Base-by-base conservation (phyloP, 805 yeast species). In the Schwanniomyces occidentalis region DNA sequence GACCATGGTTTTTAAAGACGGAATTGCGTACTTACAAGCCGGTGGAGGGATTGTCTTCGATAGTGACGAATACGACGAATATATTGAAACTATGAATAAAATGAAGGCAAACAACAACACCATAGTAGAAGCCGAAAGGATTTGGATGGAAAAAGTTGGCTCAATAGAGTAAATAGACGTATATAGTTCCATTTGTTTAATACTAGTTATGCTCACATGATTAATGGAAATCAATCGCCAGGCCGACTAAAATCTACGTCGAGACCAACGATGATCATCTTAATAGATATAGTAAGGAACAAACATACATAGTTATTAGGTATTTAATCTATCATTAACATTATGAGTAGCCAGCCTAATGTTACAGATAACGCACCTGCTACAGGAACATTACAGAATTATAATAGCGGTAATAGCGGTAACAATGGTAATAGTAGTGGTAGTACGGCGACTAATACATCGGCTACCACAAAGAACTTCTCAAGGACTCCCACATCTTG, bases 1-100 rank as follows among this genome's bases (percentile, higher is more conserved):
- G 65, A 93, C 99, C 0, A 91, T 93, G 99, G 89, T 93, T 28
- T 83, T 77, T 56, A 93, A 93, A 56, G 87, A 91, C 48, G 91
- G 90, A 16, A 71, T 77, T 34, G 97, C 96, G 0, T 91, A 89
- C 52, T 71, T 93, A 49, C 99, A 93, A 70, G 98, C 99, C 2
- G 99, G 99, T 45, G 99, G 99, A 37, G 99, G 99, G 40, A 93
- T 93, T 57, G 99, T 93, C 16, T 82, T 71, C 58, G 99, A 93
- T 58, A 84, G 95, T 44, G 97, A 93, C 58, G 95, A 95, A 37
- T 80, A 82, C 51, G 99, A 91, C 43, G 99, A 93, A 67, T 93
- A 89, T 60, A 69, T 89, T 30, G 99, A 93, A 69, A 93, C 98
- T 2, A 82, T 93, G 84, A 93, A 93, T 72, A 93, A 93, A 69